Base-by-base conservation (phyloP, 2,329 filamentous ascomycete species). In the Fusarium sacchari region DNA sequence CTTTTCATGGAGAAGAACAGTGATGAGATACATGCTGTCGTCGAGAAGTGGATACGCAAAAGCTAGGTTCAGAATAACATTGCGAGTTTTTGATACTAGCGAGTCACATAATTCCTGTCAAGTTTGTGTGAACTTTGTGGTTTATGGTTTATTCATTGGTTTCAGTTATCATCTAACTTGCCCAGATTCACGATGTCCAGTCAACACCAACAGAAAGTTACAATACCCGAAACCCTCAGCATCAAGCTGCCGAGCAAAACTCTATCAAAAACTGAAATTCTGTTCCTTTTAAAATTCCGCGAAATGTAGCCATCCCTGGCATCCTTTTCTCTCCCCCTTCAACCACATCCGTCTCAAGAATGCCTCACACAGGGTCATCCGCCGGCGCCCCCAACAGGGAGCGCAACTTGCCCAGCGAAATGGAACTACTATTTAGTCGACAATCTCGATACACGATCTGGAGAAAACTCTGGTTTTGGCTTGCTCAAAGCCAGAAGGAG, bases 1-100 rank as follows among this genome's bases (percentile, higher is more conserved):
- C 61, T 77, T 28, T 77, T 77, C 15, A 77, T 77, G 75, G 75
- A 77, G 39, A 73, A 73, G 60, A 77, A 77, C 15, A 77, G 75
- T 20, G 64, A 76, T 14, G 53, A 65, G 14, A 77, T 77, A 4
- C 62, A 76, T 9, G 34, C 12, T 8, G 52, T 63, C 6, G 50
- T 77, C 7, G 66, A 73, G n/a, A 32, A 17, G 3, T 77, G 75
- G 75, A 71, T 77, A 12, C 24, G 40, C 20, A 15, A 28, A 12
- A 11, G 4, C 12, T 57, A 32, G 14, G 39, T 57, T 57, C 7
- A 20, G n/a, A n/a, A 42, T 40, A 40, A 11, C 24, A 28, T 30
- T 7, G 6, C 6, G 2, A 14, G 7, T 1, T 5, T 55, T 40
- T 3, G 0, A 18, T 22, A 7, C 8, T 20, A 2, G 0, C 15